Conservation (phyloP, 768 basidiomycete species). For the Melanogaster broomeanus region DNA sequence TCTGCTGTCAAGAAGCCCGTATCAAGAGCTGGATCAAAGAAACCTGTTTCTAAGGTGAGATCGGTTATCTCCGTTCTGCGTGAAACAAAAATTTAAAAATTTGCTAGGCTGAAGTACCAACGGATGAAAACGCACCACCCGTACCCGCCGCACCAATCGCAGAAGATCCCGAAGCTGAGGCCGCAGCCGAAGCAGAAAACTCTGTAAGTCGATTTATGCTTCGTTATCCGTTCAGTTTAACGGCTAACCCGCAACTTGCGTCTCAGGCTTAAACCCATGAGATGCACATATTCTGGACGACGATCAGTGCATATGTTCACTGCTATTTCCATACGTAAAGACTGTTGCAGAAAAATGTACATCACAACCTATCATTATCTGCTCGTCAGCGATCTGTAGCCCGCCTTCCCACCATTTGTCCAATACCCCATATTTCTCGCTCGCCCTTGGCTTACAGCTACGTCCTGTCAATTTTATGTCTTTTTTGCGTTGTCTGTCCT, state of each 20-base stretch:
- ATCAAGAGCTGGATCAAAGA: conserved; percentile 60
- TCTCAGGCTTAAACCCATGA: conserved; percentile 21
- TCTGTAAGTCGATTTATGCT: conserved; percentile 16
- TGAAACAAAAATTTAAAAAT: not conserved
- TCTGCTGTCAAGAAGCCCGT: conserved; percentile 54
- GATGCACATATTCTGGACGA: conserved; percentile 13
- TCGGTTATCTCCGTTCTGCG: not conserved
- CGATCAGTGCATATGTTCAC: conserved; percentile 12
- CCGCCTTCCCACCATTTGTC: conserved; percentile 6
- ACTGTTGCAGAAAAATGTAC: conserved; percentile 34
- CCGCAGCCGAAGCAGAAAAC: conserved; percentile 40
- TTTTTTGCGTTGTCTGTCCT: conserved; percentile 14
- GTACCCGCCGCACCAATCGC: conserved; percentile 48
- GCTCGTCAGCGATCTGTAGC: conserved; percentile 29
- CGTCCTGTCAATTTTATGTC: conserved; percentile 23
- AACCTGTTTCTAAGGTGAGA: conserved; percentile 62
- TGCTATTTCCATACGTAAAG: conserved; percentile 14
- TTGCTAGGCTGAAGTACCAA: conserved; percentile 35
- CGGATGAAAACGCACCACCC: conserved; percentile 40
- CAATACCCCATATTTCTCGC: conserved; percentile 16
- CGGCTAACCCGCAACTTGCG: no score
- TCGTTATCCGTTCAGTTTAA: not conserved
- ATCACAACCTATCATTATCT: conserved; percentile 36
- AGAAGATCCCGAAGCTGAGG: conserved; percentile 54
- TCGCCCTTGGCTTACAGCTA: conserved; percentile 10